phyloP scores from a whole-genome alignment of 129 eudicot species.

The Lactuca saligna region DNA sequence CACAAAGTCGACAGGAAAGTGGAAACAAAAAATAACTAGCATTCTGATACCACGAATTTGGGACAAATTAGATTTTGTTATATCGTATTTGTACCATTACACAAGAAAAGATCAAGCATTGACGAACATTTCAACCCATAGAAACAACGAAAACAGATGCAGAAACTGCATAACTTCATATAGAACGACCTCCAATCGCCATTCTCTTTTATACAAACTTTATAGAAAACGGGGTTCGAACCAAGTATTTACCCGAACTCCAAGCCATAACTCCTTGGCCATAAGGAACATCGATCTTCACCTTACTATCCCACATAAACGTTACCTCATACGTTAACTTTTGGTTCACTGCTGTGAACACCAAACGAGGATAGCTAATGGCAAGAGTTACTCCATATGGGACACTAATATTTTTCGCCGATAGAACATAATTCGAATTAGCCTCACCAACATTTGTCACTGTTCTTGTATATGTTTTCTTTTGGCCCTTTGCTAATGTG shows the following conservation, averaged over 20 bases:
- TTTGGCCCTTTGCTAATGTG: slow-evolving; percentile 20
- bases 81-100: background rate
- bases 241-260: slow-evolving; percentile 32
- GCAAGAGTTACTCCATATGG: slow-evolving; percentile 29
- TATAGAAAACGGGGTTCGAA: slow-evolving; percentile 39
- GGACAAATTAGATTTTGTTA: too few species aligned
- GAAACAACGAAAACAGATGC: background rate
- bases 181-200: background rate
- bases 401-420: background rate
- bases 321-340: slow-evolving; percentile 33
- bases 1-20: too few species aligned
- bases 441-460: slow-evolving; percentile 57
- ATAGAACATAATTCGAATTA: slow-evolving; percentile 32
- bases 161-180: slow-evolving; percentile 8
- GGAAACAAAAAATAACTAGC: too few species aligned
- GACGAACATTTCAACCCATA: background rate
- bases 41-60: too few species aligned
- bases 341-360: slow-evolving; percentile 33
- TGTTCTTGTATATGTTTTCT: slow-evolving; percentile 37
- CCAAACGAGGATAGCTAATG: slow-evolving; percentile 14
- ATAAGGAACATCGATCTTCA: slow-evolving; percentile 1
- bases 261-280: slow-evolving; percentile 39
- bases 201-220: slow-evolving; percentile 20
- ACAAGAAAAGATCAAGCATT: background rate
- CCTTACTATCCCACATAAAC: slow-evolving; percentile 13